Evolutionary conservation across 2,329 filamentous ascomycete genomes (phyloP), one percentile per base, ranked within the genome.

Genomic region (Atkinsonella texensis): DNA sequence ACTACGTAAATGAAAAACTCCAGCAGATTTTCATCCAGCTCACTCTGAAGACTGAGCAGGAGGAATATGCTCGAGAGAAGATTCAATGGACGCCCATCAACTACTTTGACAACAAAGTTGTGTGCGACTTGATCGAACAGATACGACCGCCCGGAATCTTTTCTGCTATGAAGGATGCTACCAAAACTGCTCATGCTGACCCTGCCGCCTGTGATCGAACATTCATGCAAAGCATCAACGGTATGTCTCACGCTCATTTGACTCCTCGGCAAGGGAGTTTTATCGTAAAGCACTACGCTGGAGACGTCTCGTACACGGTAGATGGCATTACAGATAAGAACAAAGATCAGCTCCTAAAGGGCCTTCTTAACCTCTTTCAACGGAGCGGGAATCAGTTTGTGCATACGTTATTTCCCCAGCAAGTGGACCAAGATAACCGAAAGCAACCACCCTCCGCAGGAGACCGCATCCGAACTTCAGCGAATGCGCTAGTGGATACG

Each of bases 261-360:
- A 88, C 89, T 53, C 87, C 87, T 56, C 81, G 93, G 41, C 91
- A 97, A 69, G 91, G 91, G 49, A 93, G 88, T 66, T 98, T 98
- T 69, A 93, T 98, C 63, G 87, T 98, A 71, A 97, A 96, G 74
- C 93, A 98, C 70, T 98, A 98, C 65, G 93, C 93, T 53, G 93
- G 93, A 69, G 93, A 98, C 69, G 93, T 98, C 59, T 84, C 83
- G 58, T 98, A 98, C 68, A 87, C 87, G 1, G 85, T 97, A 3
- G 88, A 95, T 52, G 93, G 93, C 54, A 98, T 98, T 74, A 98
- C 93, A 1, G 93, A 98, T 68, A 98, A 98, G 78, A 98, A 97
- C 75, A 98, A 97, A 75, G 93, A 98, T 64, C 89, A 94, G 68
- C 76, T 98, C 44, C 74, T 97, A 53, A 98, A 98, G 73, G 93